Conservation (phyloP, 257 asterid genomes). For the Primulina tabacum region DNA sequence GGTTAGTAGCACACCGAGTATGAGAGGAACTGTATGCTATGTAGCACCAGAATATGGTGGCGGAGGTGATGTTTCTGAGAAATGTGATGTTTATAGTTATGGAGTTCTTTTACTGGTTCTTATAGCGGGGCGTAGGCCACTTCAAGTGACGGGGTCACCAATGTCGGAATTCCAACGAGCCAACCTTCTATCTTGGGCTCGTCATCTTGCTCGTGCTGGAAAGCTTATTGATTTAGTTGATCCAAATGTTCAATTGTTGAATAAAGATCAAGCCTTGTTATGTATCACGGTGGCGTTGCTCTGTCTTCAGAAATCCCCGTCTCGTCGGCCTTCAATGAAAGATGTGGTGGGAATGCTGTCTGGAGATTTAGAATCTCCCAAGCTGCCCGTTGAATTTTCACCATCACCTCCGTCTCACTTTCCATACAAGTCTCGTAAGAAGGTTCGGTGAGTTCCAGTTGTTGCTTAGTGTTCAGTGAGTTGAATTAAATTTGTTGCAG, state of each 20-base stretch:
- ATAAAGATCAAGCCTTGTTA: slow-evolving; percentile 67
- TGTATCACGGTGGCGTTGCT: slow-evolving; percentile 84
- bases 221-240: slow-evolving; percentile 88
- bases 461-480: slow-evolving; percentile 17
- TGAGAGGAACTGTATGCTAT: slow-evolving; percentile 95
- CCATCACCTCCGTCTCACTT: slow-evolving; percentile 68
- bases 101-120: slow-evolving; percentile 85
- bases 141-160: slow-evolving; percentile 93
- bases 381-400: slow-evolving; percentile 82
- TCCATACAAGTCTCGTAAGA: slow-evolving; percentile 65
- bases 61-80: slow-evolving; percentile 73
- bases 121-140: slow-evolving; percentile 89
- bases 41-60: slow-evolving; percentile 88
- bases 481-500: slow-evolving; percentile 25
- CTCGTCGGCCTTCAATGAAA: slow-evolving; percentile 82
- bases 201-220: slow-evolving; percentile 90
- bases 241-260: slow-evolving; percentile 43
- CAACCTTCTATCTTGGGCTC: slow-evolving; percentile 90
- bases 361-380: slow-evolving; percentile 65
- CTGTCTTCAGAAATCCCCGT: slow-evolving; percentile 84
- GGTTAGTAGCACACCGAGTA: slow-evolving; percentile 89
- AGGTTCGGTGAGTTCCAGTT: slow-evolving; percentile 52
- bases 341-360: slow-evolving; percentile 76
- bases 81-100: slow-evolving; percentile 84
- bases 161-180: slow-evolving; percentile 90